Conservation (phyloP, 2,329 filamentous ascomycete species). For the Amphichorda felina region DNA sequence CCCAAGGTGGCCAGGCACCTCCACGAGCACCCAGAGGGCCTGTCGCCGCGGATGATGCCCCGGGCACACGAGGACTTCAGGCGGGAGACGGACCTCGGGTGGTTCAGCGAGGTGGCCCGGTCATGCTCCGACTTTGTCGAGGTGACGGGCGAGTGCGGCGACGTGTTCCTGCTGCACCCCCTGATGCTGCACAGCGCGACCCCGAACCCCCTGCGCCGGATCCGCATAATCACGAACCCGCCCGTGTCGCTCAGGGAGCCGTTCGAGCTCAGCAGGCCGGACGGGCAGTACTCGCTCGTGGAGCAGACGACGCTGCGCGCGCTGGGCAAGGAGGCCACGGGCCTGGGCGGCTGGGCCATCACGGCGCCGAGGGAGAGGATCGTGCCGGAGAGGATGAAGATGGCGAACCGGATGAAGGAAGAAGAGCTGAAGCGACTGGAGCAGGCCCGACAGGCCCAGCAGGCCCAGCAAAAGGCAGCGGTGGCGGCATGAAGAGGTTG, state of each 20-base stretch:
- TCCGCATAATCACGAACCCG: conserved; percentile 45
- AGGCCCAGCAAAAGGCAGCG: too few relatives aligned
- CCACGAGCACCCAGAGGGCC: conserved; percentile 50
- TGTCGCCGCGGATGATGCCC: conserved; percentile 53
- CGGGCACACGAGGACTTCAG: conserved; percentile 34
- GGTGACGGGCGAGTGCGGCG: conserved; percentile 38
- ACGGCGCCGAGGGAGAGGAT: conserved; percentile 33
- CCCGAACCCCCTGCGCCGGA: conserved; percentile 11
- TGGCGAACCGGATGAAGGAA: conserved; percentile 13
- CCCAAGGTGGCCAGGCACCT: conserved; percentile 43
- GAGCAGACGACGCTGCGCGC: conserved; percentile 33
- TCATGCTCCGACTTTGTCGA: conserved; percentile 38
- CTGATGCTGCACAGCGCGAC: conserved; percentile 44
- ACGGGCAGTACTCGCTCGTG: conserved; percentile 8
- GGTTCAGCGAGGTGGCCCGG: conserved; percentile 26
- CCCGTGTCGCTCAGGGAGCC: conserved; percentile 38
- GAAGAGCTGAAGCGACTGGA: conserved; percentile 29
- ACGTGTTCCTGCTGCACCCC: conserved; percentile 47
- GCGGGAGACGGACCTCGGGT: conserved; percentile 28
- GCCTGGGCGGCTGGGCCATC: conserved; percentile 38
- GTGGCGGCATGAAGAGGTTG: too few relatives aligned
- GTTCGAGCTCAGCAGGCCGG: conserved; percentile 36
- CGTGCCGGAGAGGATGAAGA: conserved; percentile 23
- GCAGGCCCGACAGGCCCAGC: too few relatives aligned
- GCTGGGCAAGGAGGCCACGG: conserved; percentile 26